phyloP scores from a whole-genome alignment of 2,329 filamentous ascomycete species.

The Ambrosiella xylebori region DNA sequence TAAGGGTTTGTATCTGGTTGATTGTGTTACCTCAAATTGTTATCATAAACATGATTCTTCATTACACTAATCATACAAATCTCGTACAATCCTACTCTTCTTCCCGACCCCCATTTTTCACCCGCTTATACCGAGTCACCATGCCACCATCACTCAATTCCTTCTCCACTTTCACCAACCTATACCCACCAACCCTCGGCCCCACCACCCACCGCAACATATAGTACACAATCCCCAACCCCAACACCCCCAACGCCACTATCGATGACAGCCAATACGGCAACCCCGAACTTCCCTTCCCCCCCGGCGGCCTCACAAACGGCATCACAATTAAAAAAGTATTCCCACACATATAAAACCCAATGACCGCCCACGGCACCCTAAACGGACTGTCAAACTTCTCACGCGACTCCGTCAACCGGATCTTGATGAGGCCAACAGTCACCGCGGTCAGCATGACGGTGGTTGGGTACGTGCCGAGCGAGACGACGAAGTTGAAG shows the following conservation, averaged over 20 bases:
- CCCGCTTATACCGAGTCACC: background rate
- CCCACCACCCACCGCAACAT: conserved; percentile 31
- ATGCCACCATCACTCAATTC: background rate
- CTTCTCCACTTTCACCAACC: conserved; percentile 18
- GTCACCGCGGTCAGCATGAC: conserved; percentile 37
- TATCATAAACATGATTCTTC: no score
- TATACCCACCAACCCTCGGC: conserved; percentile 32
- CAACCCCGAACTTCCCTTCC: conserved; percentile 31
- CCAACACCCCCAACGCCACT: conserved; percentile 33
- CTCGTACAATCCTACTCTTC: background rate
- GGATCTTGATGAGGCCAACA: conserved; percentile 34
- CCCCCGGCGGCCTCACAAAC: conserved; percentile 34
- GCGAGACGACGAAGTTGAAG: conserved; percentile 48
- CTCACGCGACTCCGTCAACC: conserved; percentile 29
- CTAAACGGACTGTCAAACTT: conserved; percentile 37
- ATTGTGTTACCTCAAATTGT: no score
- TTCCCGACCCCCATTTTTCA: background rate
- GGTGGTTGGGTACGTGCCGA: conserved; percentile 36
- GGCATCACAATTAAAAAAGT: conserved; percentile 35
- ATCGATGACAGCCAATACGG: conserved; percentile 40
- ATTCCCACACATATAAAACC: conserved; percentile 33
- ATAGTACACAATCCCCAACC: conserved; percentile 36
- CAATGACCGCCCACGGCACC: conserved; percentile 28
- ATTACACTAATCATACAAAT: background rate
- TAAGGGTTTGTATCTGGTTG: no score